Conservation (phyloP, 2,329 filamentous ascomycete species). For the Monosporascus ibericus region DNA sequence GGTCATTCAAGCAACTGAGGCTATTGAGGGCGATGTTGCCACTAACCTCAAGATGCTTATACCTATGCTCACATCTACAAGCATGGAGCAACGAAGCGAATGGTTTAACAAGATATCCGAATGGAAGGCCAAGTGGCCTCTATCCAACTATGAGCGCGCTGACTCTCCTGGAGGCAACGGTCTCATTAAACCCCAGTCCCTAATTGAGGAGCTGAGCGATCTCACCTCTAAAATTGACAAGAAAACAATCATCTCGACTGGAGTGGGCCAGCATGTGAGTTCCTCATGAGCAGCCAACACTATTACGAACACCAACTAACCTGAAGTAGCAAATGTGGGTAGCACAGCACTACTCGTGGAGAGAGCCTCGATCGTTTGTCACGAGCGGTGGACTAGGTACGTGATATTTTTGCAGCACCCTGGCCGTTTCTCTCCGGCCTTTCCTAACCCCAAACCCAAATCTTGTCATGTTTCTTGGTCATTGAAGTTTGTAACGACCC, state of each 20-base stretch:
- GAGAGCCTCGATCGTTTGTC: no score
- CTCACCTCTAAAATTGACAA: conserved; percentile 76
- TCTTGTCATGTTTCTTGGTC: no score
- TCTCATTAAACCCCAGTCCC: conserved; percentile 86
- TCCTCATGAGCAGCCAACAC: no score
- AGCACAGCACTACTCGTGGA: conserved; percentile 34
- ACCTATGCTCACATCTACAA: conserved; percentile 59
- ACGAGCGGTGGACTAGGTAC: no score
- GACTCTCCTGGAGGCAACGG: conserved; percentile 51
- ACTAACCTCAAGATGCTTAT: conserved; percentile 73
- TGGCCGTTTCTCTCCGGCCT: no score
- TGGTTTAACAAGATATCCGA: conserved; percentile 87
- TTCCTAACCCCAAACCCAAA: no score
- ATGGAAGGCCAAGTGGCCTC: conserved; percentile 91
- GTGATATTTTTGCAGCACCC: no score
- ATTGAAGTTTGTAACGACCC: no score
- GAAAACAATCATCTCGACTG: conserved; percentile 81
- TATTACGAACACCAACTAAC: no score
- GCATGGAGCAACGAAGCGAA: conserved; percentile 61
- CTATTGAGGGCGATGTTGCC: conserved; percentile 87
- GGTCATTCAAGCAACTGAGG: conserved; percentile 93
- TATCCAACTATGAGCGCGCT: conserved; percentile 73
- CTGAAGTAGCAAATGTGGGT: conserved; percentile 76
- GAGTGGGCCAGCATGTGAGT: conserved; percentile 76
- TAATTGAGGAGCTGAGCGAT: conserved; percentile 86